Conservation (phyloP, 345 rosid species). For the Salix brachista region DNA sequence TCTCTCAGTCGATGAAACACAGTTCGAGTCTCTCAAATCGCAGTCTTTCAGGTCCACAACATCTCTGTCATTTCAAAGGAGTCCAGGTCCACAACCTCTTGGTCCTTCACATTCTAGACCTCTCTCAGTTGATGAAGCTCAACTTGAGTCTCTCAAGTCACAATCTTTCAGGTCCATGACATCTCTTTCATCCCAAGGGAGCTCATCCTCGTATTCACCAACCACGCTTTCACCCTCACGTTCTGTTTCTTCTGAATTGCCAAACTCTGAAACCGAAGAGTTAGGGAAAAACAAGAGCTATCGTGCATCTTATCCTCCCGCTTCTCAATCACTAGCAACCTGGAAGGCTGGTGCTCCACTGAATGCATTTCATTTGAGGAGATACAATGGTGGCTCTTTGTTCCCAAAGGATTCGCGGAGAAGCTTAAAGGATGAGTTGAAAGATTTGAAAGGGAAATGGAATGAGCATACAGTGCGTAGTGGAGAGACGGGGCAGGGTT, state of each 20-base stretch:
- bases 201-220: conserved; percentile 41
- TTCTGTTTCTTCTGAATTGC: conserved; percentile 35
- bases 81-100: conserved; percentile 20
- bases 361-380: conserved; percentile 39
- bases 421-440: conserved; percentile 19
- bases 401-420: conserved; percentile 19
- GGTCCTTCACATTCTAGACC: conserved; percentile 45
- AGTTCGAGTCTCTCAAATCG: conserved; percentile 37
- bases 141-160: conserved; percentile 37
- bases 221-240: conserved; percentile 41
- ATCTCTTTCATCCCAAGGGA: conserved; percentile 41
- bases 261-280: conserved; percentile 38
- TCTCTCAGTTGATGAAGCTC: conserved; percentile 59
- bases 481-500: conserved; percentile 26
- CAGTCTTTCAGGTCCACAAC: conserved; percentile 40
- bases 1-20: conserved; percentile 61
- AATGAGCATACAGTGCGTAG: conserved; percentile 19
- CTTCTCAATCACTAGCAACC: conserved; percentile 10
- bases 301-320: conserved; percentile 27
- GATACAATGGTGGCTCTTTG: conserved; percentile 33
- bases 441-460: conserved; percentile 16
- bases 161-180: conserved; percentile 41
- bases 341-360: conserved; percentile 17
- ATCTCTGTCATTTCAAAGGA: conserved; percentile 40
- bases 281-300: conserved; percentile 33